phyloP scores from a whole-genome alignment of 352 stramenopile species.

The Phytophthora pinifolia region DNA sequence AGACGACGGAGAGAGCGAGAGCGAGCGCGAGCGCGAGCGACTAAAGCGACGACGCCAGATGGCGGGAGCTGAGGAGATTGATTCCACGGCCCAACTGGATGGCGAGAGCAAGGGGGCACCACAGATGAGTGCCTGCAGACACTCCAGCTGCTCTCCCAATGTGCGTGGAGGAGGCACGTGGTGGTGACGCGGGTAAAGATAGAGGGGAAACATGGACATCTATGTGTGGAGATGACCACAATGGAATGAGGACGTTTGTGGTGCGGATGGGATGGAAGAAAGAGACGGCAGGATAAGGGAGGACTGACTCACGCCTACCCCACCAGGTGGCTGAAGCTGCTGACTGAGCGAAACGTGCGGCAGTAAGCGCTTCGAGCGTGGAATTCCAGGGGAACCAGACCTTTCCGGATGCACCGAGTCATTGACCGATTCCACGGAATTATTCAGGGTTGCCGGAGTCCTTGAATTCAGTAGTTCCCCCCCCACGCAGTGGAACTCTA shows the following conservation, averaged over 20 bases:
- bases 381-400: constrained; percentile 19
- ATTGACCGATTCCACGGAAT: too few relatives aligned
- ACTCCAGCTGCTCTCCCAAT: constrained; percentile 20
- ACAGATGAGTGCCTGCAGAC: constrained; percentile 5
- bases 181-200: neutral
- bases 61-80: constrained; percentile 25
- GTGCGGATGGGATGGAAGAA: constrained; percentile 9
- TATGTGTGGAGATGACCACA: neutral
- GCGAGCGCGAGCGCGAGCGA: constrained; percentile 20
- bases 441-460: too few relatives aligned
- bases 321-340: constrained; percentile 6
- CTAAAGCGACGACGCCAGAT: constrained; percentile 23
- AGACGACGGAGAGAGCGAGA: neutral
- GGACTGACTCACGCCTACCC: neutral
- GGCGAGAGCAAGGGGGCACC: neutral
- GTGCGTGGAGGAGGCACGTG: constrained; percentile 7
- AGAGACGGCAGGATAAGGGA: constrained; percentile 13
- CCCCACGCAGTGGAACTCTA: neutral
- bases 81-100: constrained; percentile 9
- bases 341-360: constrained; percentile 3
- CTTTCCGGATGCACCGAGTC: constrained; percentile 7
- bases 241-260: constrained; percentile 4
- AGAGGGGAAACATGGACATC: constrained; percentile 7
- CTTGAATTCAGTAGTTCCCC: too few relatives aligned
- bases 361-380: constrained; percentile 11